phyloP scores from a whole-genome alignment of 768 basidiomycete species.

The Artomyces pyxidatus region DNA sequence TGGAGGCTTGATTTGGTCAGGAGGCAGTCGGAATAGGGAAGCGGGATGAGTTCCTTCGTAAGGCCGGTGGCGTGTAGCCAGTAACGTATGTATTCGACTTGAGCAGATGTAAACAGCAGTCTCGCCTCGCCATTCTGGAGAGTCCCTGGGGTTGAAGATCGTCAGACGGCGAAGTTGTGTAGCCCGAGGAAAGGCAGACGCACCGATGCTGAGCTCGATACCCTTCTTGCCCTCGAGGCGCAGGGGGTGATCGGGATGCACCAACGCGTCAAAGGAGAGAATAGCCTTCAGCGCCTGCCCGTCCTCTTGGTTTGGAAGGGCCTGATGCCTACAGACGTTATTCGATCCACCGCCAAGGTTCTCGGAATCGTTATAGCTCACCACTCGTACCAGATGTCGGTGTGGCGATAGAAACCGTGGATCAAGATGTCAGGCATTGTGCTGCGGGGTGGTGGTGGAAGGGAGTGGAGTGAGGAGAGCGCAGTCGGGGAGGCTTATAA shows the following conservation, averaged over 20 bases:
- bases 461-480: constrained; percentile 1
- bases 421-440: constrained; percentile 26
- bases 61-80: constrained; percentile 73
- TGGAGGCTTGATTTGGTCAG: constrained; percentile 51
- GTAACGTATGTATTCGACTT: constrained; percentile 80
- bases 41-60: constrained; percentile 53
- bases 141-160: constrained; percentile 39
- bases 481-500: neutral
- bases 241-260: constrained; percentile 66
- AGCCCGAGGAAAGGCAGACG: constrained; percentile 4
- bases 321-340: constrained; percentile 40
- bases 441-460: neutral
- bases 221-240: constrained; percentile 56
- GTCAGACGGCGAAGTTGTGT: neutral
- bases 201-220: constrained; percentile 64
- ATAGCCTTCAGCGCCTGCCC: constrained; percentile 58
- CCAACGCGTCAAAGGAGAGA: constrained; percentile 60
- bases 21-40: constrained; percentile 75
- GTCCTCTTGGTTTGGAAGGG: constrained; percentile 51
- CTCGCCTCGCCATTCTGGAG: constrained; percentile 66
- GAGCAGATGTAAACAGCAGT: constrained; percentile 75
- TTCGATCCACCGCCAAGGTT: too few relatives aligned
- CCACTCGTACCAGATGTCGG: constrained; percentile 83
- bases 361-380: too few relatives aligned
- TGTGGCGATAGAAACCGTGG: constrained; percentile 70